phyloP scores from a whole-genome alignment of 2,329 filamentous ascomycete genomes.

The Diplocarpon mali region DNA sequence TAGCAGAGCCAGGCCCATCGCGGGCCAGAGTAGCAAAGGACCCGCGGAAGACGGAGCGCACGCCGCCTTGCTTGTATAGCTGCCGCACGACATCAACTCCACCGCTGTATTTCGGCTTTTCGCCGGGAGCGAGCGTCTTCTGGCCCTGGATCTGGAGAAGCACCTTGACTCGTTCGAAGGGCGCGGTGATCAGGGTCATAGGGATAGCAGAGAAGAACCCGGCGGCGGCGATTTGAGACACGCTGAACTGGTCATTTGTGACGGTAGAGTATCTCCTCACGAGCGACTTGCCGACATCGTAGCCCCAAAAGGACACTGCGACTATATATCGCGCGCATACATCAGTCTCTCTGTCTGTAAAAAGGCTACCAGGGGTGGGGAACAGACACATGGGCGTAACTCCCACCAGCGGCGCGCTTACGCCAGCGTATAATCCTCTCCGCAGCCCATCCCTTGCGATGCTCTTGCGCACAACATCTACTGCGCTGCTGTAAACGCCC shows the following conservation, averaged over 20 bases:
- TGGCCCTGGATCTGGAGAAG: constrained; percentile 96
- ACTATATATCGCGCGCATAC: constrained; percentile 33
- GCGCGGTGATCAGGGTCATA: constrained; percentile 96
- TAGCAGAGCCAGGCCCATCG: constrained; percentile 84
- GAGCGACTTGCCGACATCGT: constrained; percentile 87
- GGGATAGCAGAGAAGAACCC: constrained; percentile 97
- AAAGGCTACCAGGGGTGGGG: not conserved
- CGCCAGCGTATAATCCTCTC: constrained; percentile 87
- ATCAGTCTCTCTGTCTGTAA: not conserved
- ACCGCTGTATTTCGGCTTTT: constrained; percentile 86
- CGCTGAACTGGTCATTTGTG: constrained; percentile 61
- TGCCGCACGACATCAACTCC: constrained; percentile 85
- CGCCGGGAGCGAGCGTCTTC: constrained; percentile 70
- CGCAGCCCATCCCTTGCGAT: constrained; percentile 73
- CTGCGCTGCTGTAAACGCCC: constrained; percentile 79
- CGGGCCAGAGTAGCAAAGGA: constrained; percentile 82
- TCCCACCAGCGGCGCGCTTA: constrained; percentile 85
- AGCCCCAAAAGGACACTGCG: constrained; percentile 70
- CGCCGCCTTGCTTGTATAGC: constrained; percentile 81
- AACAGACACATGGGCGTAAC: constrained; percentile 97
- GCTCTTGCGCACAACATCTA: constrained; percentile 86
- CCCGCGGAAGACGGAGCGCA: constrained; percentile 87
- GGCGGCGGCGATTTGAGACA: constrained; percentile 79
- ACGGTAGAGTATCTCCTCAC: constrained; percentile 59
- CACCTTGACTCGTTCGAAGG: constrained; percentile 97